Base-by-base conservation (phyloP, 345 rosid genomes). In the Eucalyptus shirleyi region DNA sequence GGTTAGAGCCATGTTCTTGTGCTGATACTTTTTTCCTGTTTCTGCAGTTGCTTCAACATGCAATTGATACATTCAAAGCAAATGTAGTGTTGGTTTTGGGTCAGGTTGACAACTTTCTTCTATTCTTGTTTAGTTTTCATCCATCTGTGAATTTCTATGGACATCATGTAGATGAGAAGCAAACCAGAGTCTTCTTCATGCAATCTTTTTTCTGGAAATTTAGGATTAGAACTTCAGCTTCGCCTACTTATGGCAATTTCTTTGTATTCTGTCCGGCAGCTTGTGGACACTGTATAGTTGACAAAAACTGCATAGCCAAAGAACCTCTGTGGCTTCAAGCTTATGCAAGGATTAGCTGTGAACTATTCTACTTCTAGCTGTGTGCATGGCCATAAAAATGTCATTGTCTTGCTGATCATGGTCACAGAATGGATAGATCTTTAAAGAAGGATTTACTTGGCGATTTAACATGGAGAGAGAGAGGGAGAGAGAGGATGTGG, bases 81-180 rank as follows among this genome's bases (percentile, higher is more conserved):
- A 95, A 96, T 56, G 98, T 98, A 86, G 97, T 98, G 89, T 92
- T 97, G 93, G 99, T 96, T 88, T 91, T 98, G 91, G 99, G 98
- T 90, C 97, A 98, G 96, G 97, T 96, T 91, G 72, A 89, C 87
- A 40, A 51, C 45, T 26, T 34, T 37, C 17, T 40, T 30, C 87
- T 85, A 47, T 30, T 15, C 32, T 67, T 12, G 50, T 12, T 47
- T 72, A 32, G 80, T 44, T 19, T 51, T 81, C 85, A 19, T 86
- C 72, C 30, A 12, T 87, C 53, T 50, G 42, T 21, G 45, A 50
- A 65, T 45, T 67, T 69, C 40, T 87, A 9, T 87, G 72, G 45
- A 77, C 47, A 37, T 77, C 16, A 77, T 37, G 28, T 37, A 77
- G 28, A 37, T 77, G 83, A 77, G 45, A 77, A 37, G 47, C 28